Base-by-base conservation (phyloP, 495 filamentous ascomycete genomes). In the Daldinia childiae region DNA sequence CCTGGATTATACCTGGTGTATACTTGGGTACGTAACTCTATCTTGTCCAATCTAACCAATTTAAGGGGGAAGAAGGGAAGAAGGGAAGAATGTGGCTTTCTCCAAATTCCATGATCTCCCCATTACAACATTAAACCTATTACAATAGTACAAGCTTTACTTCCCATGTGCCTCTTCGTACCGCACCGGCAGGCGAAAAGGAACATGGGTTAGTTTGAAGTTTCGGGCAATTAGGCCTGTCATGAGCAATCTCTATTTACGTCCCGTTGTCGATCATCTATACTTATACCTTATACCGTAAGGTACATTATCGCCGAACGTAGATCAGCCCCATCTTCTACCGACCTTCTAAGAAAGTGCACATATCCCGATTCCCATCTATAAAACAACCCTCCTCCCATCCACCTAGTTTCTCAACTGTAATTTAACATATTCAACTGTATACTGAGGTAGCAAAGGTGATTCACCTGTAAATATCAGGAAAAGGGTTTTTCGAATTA, bases 151-250 rank as follows among this genome's bases (percentile, higher is more conserved):
- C 68, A 69, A 5, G 30, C 21, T 9, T n/a, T 41, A 29, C 36
- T 51, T 55, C n/a, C 54, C 30, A 58, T 66, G 51, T 38, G 21
- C 32, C 43, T 26, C 39, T 17, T 45, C 30, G 39, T 21, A 21
- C 29, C n/a, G 21, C 27, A 32, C 29, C 29, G 41, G 29, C 55
- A 39, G 45, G 30, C 34, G 32, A 59, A 59, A 55, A 24, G 62
- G 9, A 62, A 73, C 71, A 69, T 69, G 71, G 71, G 71, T 39
- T 59, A 61, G 71, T 73, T 73, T 73, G 65, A 66, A 58, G 55
- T 73, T 65, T 73, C 66, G 71, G 71, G 66, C 71, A 68, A 69
- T 73, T 73, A 66, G 57, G 27, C 62, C 51, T 73, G 64, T 68
- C 50, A 66, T 54, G 32, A 68, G 43, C 45, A 21, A 58, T 26